Percentiles rank a stretch among this genome's conserved stretches.
phyloP scores from a whole-genome alignment of 495 filamentous ascomycete species.

The Neurospora pannonica region DNA sequence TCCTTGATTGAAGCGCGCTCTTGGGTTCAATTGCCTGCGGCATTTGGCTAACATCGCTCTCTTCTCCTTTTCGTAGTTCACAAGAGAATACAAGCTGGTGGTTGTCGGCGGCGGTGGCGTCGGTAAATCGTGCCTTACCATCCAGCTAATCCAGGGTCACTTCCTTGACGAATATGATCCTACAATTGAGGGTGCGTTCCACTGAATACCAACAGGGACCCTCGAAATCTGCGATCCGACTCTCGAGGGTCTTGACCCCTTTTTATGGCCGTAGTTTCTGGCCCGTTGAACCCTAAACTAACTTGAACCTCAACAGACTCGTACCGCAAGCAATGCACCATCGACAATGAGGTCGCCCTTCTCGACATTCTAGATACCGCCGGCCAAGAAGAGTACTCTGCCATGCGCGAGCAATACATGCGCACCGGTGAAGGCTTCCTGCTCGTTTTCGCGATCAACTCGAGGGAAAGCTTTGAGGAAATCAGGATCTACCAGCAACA shows the following conservation, averaged over 20 bases:
- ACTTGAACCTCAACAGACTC: constrained; percentile 54
- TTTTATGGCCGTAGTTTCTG: neutral
- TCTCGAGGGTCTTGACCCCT: neutral
- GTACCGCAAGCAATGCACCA: constrained; percentile 98
- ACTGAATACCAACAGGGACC: neutral
- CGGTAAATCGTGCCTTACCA: constrained; percentile 98
- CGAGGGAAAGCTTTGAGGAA: constrained; percentile 93
- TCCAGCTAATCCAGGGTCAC: constrained; percentile 96
- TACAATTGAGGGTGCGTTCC: constrained; percentile 85
- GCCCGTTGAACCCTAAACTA: constrained; percentile 1
- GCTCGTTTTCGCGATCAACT: constrained; percentile 96
- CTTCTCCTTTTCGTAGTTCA: constrained; percentile 53
- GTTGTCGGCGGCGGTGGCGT: constrained; percentile 97
- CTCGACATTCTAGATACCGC: constrained; percentile 97
- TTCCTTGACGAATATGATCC: constrained; percentile 99
- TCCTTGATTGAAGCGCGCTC: neutral
- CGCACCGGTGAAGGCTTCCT: constrained; percentile 97
- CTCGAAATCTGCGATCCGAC: neutral
- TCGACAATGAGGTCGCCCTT: constrained; percentile 94
- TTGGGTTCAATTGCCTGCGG: neutral
- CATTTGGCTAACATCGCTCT: constrained; percentile 4
- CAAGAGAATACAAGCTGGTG: constrained; percentile 97
- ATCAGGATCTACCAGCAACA: constrained; percentile 98
- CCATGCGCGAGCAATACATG: constrained; percentile 99
- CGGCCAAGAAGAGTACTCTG: constrained; percentile 97